Conservation (phyloP, 73 alveolate genomes). For the Durusdinium trenchii region DNA sequence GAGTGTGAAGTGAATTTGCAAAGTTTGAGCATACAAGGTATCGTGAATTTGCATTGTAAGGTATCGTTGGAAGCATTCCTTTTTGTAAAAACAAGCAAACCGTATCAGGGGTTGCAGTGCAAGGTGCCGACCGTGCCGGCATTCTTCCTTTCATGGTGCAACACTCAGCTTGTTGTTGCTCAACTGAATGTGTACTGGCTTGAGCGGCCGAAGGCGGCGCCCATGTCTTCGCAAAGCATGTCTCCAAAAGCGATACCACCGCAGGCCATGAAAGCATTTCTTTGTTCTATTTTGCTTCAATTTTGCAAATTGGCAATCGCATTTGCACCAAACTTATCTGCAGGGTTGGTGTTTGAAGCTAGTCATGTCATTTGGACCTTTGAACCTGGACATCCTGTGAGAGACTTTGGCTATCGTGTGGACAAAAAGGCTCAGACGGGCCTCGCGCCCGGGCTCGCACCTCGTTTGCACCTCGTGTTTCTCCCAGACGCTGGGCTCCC, state of each 20-base stretch:
- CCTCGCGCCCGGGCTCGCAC: not conserved
- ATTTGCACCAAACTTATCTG: not conserved
- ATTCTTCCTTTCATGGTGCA: no score
- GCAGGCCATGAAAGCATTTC: not conserved
- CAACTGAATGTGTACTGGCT: no score
- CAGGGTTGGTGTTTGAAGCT: not conserved
- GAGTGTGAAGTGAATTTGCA: no score
- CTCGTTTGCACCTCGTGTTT: not conserved
- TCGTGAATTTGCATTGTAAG: no score
- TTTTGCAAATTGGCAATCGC: not conserved
- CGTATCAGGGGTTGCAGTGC: no score
- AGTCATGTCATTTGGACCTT: not conserved
- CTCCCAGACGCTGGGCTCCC: not conserved
- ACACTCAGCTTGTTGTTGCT: no score
- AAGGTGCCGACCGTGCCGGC: no score
- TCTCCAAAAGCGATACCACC: constrained; percentile 1
- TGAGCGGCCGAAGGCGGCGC: no score
- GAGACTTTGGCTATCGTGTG: no score
- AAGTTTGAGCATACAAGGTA: no score
- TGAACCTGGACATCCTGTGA: not conserved
- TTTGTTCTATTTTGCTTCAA: not conserved
- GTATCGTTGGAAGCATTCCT: no score
- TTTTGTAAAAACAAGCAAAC: no score
- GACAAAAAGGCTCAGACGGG: constrained; percentile 35
- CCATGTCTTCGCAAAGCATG: constrained; percentile 48